These are phyloP conservation scores for Anaeramoeba flamelloides DNA, from an alignment of 78 protist genomes.

Conservation along the genomic window DNA sequence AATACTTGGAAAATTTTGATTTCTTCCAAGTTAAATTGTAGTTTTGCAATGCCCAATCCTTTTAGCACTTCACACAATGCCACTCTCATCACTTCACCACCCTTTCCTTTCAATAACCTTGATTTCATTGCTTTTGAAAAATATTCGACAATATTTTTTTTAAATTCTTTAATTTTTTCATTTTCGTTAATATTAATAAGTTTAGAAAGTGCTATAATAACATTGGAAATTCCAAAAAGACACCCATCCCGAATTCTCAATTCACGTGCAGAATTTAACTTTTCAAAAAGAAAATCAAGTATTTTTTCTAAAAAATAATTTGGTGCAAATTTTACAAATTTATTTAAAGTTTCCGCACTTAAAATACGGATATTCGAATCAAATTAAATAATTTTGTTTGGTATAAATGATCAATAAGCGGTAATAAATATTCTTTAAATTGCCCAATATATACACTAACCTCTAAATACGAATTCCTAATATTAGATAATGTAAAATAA, in stretches of 20 bases:
- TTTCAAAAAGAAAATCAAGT: not conserved
- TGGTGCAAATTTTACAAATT: not conserved
- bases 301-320: not conserved
- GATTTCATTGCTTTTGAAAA: not conserved
- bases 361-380: not conserved
- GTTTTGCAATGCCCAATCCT: constrained; percentile 21
- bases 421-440: constrained; percentile 2
- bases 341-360: not conserved
- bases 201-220: not conserved
- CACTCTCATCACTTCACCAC: constrained; percentile 45
- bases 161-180: not conserved
- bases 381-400: not conserved
- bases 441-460: constrained; percentile 37
- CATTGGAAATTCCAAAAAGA: not conserved
- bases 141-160: not conserved
- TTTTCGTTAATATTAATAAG: not conserved
- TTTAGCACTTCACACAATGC: constrained; percentile 46
- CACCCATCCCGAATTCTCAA: not conserved
- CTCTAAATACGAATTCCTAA: constrained; percentile 28
- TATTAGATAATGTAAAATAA: constrained; percentile 57
- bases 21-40: constrained; percentile 17
- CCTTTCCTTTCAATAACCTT: constrained; percentile 57
- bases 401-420: not conserved
- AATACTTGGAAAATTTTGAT: not conserved
- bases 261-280: not conserved